Conservation (phyloP, 176 grass and related monocot species). For the Musa acuminata region DNA sequence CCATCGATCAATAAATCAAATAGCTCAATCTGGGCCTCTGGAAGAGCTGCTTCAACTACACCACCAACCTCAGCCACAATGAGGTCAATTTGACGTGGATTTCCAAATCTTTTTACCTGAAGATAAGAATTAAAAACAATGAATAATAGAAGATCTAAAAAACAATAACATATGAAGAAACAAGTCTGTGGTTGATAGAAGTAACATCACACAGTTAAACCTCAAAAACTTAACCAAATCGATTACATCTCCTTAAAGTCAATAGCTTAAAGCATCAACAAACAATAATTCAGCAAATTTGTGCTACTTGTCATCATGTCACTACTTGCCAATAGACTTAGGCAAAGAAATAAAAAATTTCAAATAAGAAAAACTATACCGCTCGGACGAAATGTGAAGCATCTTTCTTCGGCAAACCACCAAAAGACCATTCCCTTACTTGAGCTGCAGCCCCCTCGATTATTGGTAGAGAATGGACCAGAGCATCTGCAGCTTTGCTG, state of each 20-base stretch:
- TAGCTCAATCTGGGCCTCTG: slow-evolving; percentile 71
- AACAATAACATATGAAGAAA: slow-evolving; percentile 3
- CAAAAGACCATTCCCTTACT: slow-evolving; percentile 87
- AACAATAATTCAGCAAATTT: background rate
- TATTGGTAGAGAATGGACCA: slow-evolving; percentile 44
- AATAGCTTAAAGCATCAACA: background rate
- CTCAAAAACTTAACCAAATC: no score
- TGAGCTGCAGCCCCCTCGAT: slow-evolving; percentile 84
- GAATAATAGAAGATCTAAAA: background rate
- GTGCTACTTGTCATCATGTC: background rate
- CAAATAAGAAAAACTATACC: slow-evolving; percentile 39
- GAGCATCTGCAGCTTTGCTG: slow-evolving; percentile 50
- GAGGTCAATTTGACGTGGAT: slow-evolving; percentile 65
- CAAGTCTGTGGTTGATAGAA: background rate
- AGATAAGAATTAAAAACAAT: slow-evolving; percentile 3
- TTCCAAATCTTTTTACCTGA: slow-evolving; percentile 93
- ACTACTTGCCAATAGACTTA: background rate
- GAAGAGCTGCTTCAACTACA: slow-evolving; percentile 50
- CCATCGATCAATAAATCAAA: slow-evolving; percentile 86
- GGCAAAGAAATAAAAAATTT: background rate
- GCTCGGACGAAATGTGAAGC: slow-evolving; percentile 86
- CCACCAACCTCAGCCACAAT: slow-evolving; percentile 86
- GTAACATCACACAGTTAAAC: background rate
- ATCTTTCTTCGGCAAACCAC: slow-evolving; percentile 80
- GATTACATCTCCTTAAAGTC: no score